phyloP scores from a whole-genome alignment of 257 asterid species.

The Solanum pinnatisectum region DNA sequence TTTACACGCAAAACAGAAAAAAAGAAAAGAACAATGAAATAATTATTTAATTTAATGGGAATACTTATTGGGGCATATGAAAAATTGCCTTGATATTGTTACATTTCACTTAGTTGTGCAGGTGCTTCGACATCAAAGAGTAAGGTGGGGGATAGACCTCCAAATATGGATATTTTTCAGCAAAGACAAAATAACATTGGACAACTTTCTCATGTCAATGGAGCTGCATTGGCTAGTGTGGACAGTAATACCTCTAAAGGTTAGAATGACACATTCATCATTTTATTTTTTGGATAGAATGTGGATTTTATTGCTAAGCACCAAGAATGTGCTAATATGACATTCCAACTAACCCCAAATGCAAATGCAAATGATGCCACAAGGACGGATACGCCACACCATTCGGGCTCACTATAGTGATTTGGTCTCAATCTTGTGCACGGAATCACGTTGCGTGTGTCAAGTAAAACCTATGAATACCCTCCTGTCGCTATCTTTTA shows the following conservation, averaged over 20 bases:
- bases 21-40: neutral
- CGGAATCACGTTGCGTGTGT: no score
- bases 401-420: no score
- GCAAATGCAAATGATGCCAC: no score
- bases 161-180: constrained; percentile 12
- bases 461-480: no score
- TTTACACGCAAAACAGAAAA: neutral
- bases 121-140: neutral
- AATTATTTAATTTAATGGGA: neutral
- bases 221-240: constrained; percentile 3
- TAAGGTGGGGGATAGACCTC: constrained; percentile 3
- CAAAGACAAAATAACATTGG: constrained; percentile 15
- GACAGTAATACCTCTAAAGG: constrained; percentile 27
- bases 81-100: constrained; percentile 5
- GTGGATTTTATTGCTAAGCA: neutral
- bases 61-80: neutral
- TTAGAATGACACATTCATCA: constrained; percentile 6
- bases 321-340: neutral
- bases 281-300: neutral
- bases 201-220: constrained; percentile 11
- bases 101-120: neutral
- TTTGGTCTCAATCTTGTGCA: no score
- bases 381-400: no score
- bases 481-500: no score
- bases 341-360: no score